Evolutionary conservation across 164 flowering plant genomes (phyloP).

Genomic region (Tetracentron sinense): DNA sequence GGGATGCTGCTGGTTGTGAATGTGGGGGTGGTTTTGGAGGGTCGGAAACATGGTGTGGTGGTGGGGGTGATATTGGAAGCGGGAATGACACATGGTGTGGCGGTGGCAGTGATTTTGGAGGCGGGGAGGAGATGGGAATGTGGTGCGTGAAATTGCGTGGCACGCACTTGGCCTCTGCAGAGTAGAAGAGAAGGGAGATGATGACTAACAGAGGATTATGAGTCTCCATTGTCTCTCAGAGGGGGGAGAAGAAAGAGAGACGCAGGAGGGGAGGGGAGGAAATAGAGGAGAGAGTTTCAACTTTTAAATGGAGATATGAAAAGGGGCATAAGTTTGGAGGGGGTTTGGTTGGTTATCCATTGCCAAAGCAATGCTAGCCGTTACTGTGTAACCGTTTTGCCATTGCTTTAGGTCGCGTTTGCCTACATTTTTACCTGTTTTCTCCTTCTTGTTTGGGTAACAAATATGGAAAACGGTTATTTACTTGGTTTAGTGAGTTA

Average conservation of each 20-base stretch:
- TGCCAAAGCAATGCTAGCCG: no score
- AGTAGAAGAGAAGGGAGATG: conserved; percentile 9
- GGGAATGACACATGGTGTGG: background rate
- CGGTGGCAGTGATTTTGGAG: background rate
- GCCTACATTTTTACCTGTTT: background rate
- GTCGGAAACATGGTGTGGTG: background rate
- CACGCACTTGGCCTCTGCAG: conserved; percentile 16
- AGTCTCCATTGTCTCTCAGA: conserved; percentile 11
- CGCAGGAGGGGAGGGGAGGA: background rate
- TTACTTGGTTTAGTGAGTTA: background rate
- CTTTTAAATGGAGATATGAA: background rate
- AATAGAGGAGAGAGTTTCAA: background rate
- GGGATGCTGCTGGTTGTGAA: background rate
- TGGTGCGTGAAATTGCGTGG: conserved; percentile 8
- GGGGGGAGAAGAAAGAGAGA: background rate
- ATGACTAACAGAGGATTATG: conserved; percentile 6
- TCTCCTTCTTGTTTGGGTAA: background rate
- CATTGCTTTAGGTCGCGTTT: background rate
- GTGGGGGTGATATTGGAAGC: background rate
- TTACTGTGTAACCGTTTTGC: background rate
- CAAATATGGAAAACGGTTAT: background rate
- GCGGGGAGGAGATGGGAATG: background rate
- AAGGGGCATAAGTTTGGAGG: background rate
- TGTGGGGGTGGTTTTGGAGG: background rate
- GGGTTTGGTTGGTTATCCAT: conserved; percentile 16